Evolutionary conservation across 2,329 filamentous ascomycete species (phyloP).

Genomic region (Fusarium nygamai): DNA sequence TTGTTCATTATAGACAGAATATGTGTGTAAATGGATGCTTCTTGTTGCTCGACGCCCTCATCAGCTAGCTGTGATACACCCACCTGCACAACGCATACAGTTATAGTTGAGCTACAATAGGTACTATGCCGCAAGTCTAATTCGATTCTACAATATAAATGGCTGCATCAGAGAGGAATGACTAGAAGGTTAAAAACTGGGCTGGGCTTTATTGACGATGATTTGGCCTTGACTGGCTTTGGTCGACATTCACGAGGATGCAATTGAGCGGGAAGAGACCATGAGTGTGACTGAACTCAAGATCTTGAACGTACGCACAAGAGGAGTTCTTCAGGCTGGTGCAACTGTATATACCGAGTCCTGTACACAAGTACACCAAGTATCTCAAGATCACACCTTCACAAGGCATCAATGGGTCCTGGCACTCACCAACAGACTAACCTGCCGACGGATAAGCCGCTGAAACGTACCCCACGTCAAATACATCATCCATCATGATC

Average conservation of each 20-base stretch:
- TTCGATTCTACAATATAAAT: rapidly evolving
- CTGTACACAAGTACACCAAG: background rate
- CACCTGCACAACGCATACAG: no score
- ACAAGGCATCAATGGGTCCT: no score
- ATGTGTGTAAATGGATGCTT: background rate
- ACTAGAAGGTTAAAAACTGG: background rate
- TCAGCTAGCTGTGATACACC: background rate
- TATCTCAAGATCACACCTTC: background rate
- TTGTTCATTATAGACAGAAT: background rate
- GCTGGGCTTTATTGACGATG: no score
- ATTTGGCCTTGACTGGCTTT: background rate
- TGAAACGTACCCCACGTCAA: background rate
- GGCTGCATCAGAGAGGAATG: background rate
- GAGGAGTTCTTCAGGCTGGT: background rate
- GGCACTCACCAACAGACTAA: background rate
- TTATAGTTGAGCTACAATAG: background rate
- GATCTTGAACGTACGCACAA: background rate
- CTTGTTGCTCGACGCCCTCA: background rate
- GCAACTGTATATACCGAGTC: background rate
- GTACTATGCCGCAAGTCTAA: background rate
- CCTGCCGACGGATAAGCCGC: background rate
- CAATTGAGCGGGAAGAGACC: no score
- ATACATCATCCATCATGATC: constrained; percentile 26
- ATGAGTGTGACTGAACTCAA: no score
- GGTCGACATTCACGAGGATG: no score